Evolutionary conservation across 176 grass and related monocot species (phyloP).

Genomic region (Cenchrus americanus): DNA sequence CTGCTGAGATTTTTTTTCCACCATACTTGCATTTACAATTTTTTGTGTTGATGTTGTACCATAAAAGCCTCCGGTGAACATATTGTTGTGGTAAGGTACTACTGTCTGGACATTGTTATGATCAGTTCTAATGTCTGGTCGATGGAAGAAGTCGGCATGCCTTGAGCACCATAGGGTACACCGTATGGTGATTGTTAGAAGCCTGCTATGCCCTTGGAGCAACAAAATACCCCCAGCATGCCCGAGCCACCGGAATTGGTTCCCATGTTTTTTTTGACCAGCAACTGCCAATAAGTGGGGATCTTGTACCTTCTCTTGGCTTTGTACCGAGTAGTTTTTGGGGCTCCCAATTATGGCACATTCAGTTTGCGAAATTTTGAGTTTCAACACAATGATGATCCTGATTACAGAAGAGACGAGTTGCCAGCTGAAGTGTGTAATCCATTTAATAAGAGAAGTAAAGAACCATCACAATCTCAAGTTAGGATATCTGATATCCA

Average conservation of each 20-base stretch:
- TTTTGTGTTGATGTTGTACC: slow-evolving; percentile 40
- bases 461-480: neutral
- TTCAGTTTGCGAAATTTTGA: slow-evolving; percentile 56
- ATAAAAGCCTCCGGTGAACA: slow-evolving; percentile 35
- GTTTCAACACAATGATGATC: slow-evolving; percentile 81
- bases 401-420: slow-evolving; percentile 43
- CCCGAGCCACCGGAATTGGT: slow-evolving; percentile 29
- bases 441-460: neutral
- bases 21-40: slow-evolving; percentile 32
- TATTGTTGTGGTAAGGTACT: slow-evolving; percentile 9
- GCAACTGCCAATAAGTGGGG: slow-evolving; percentile 19
- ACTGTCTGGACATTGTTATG: neutral
- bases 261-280: slow-evolving; percentile 40
- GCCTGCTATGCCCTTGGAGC: slow-evolving; percentile 34
- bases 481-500: neutral
- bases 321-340: slow-evolving; percentile 46
- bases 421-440: neutral
- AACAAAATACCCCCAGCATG: slow-evolving; percentile 36
- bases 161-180: slow-evolving; percentile 42
- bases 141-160: neutral
- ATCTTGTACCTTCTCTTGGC: neutral
- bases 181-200: slow-evolving; percentile 56
- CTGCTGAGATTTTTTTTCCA: slow-evolving; percentile 45
- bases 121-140: slow-evolving; percentile 42
- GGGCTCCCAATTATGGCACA: slow-evolving; percentile 57